A percentile compares a stretch with the other conserved stretches of the same genome.
Conservation (phyloP, 305 asterid species). For the Solanum chacoense region DNA sequence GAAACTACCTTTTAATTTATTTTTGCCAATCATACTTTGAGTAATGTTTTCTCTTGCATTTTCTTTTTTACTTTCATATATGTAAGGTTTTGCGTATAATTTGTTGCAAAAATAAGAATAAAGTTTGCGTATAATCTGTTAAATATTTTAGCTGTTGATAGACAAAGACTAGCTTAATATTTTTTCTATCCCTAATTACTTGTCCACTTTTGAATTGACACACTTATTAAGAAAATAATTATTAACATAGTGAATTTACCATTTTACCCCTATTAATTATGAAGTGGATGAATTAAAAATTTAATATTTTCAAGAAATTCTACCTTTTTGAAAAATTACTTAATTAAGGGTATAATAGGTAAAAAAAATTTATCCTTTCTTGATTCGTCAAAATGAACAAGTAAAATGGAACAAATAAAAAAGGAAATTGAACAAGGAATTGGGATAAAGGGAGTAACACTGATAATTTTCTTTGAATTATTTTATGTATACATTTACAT, state of each 20-base stretch:
- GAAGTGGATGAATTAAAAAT: no score
- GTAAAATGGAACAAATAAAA: no score
- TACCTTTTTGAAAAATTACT: no score
- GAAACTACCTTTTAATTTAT: no score
- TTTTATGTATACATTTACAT: not conserved
- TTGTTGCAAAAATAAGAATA: no score
- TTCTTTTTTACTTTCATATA: not conserved
- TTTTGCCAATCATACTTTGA: not conserved
- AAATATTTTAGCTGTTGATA: not conserved
- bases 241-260: no score
- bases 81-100: not conserved
- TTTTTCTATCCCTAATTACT: accelerated
- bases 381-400: not conserved
- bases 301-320: not conserved
- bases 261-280: no score
- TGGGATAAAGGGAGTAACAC: not conserved
- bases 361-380: accelerated
- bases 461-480: no score
- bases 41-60: not conserved
- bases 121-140: not conserved
- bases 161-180: not conserved
- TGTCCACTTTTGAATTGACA: no score
- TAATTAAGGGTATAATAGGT: no score
- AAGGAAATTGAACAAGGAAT: not conserved
- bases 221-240: no score